Evolutionary conservation across 768 basidiomycete genomes (phyloP).

Genomic region (Russula abietina): DNA sequence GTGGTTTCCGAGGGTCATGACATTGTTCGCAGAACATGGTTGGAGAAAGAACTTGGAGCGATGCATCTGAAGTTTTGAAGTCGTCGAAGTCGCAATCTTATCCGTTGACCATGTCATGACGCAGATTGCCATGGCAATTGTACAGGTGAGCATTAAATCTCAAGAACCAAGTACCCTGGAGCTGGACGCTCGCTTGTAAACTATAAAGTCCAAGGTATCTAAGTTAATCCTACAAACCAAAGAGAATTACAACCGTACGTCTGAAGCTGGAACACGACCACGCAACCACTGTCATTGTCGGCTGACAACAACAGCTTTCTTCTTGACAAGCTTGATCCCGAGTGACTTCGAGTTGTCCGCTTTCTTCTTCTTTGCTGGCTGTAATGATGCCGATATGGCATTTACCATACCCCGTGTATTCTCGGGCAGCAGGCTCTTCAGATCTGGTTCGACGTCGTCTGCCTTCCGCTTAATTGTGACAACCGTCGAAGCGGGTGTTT

Average conservation of each 20-base stretch:
- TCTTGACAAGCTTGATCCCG: constrained; percentile 25
- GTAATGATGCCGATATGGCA: constrained; percentile 40
- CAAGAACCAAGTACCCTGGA: not conserved
- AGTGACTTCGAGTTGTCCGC: constrained; percentile 28
- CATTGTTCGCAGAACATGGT: not conserved
- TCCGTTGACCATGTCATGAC: not conserved
- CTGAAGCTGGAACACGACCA: not conserved
- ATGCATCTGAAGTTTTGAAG: constrained; percentile 29
- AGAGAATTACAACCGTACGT: not conserved
- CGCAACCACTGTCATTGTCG: not conserved
- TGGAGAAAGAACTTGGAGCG: not conserved
- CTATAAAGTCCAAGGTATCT: not conserved
- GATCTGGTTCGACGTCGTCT: constrained; percentile 65
- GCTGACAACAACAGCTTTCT: constrained; percentile 12
- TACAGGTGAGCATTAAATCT: not conserved
- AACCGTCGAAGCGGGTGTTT: constrained; percentile 28
- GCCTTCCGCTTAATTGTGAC: constrained; percentile 87
- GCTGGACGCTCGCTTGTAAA: not conserved
- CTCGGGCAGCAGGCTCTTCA: constrained; percentile 63
- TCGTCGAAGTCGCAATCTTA: constrained; percentile 18
- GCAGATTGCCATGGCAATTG: not conserved
- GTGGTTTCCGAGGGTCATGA: constrained; percentile 48
- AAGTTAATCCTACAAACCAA: not conserved
- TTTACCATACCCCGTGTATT: constrained; percentile 53
- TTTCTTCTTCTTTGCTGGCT: constrained; percentile 57